Conservation (phyloP, 768 basidiomycete genomes). For the Epithele typhae region DNA sequence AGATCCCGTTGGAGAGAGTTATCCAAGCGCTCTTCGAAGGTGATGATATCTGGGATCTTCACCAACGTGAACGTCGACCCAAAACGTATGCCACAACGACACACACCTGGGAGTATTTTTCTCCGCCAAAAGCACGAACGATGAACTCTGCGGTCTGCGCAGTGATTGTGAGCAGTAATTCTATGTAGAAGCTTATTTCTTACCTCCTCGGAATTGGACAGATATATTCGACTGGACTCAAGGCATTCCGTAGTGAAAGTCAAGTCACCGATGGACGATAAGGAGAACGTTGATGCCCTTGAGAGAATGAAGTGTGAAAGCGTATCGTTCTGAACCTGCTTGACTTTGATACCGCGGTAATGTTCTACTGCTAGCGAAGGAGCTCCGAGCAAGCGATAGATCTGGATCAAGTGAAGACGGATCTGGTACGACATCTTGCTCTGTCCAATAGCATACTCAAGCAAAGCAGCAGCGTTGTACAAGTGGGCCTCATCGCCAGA, state of each 20-base stretch:
- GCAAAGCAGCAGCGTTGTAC: constrained; percentile 54
- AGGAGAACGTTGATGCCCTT: constrained; percentile 73
- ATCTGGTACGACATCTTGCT: constrained; percentile 81
- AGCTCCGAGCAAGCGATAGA: constrained; percentile 81
- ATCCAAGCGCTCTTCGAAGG: constrained; percentile 76
- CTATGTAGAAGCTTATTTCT: too few species aligned
- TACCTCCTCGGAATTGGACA: constrained; percentile 77
- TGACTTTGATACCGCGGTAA: constrained; percentile 72
- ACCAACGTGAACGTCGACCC: neutral
- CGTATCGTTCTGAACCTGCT: constrained; percentile 87
- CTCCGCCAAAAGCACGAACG: constrained; percentile 68
- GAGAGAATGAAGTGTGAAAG: constrained; percentile 80
- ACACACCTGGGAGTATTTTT: constrained; percentile 79
- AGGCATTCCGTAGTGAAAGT: constrained; percentile 72
- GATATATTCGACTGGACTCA: constrained; percentile 77
- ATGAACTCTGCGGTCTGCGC: constrained; percentile 82
- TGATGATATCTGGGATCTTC: constrained; percentile 81
- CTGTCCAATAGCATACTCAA: constrained; percentile 67
- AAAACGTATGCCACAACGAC: neutral
- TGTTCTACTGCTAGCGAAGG: constrained; percentile 72
- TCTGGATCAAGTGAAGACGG: constrained; percentile 69
- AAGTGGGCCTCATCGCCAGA: constrained; percentile 54
- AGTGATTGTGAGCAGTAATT: neutral
- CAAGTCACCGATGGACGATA: constrained; percentile 71
- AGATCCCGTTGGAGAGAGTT: constrained; percentile 83